Evolutionary conservation across 129 eudicot genomes (phyloP).

Genomic region (Arctium lappa): DNA sequence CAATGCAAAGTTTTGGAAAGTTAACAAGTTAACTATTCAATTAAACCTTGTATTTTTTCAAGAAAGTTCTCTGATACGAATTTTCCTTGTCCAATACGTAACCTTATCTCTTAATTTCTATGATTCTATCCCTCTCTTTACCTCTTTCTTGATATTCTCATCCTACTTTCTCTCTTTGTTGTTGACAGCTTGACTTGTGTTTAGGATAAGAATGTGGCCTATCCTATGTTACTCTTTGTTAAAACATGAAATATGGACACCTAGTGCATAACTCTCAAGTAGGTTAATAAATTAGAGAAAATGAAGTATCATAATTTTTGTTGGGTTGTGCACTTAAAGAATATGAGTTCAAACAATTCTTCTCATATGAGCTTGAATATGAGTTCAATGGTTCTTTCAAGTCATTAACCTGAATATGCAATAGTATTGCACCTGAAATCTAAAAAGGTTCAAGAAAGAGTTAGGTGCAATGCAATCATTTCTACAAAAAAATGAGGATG

Average conservation of each 20-base stretch:
- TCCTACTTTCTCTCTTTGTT: neutral
- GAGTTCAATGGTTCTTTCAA: neutral
- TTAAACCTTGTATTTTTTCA: neutral
- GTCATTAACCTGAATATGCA: neutral
- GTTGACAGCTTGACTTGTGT: neutral
- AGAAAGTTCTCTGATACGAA: neutral
- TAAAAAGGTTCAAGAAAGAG: neutral
- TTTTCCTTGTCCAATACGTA: neutral
- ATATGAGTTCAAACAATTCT: neutral
- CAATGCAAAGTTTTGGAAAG: neutral
- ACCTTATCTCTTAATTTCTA: neutral
- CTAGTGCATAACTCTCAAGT: neutral
- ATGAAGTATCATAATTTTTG: neutral
- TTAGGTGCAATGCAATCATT: conserved; percentile 4
- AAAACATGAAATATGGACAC: neutral
- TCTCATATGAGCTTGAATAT: neutral
- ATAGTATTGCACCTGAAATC: neutral
- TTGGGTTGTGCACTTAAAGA: neutral
- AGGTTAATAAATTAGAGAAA: neutral
- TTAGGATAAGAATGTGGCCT: neutral
- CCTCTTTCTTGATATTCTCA: neutral
- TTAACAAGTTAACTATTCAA: neutral
- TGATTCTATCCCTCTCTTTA: neutral
- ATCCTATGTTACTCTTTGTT: neutral
- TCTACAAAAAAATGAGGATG: neutral